These are phyloP conservation scores for Rugonectria rugulosa DNA, from an alignment of 2,329 filamentous ascomycete genomes.

Conservation along the genomic window DNA sequence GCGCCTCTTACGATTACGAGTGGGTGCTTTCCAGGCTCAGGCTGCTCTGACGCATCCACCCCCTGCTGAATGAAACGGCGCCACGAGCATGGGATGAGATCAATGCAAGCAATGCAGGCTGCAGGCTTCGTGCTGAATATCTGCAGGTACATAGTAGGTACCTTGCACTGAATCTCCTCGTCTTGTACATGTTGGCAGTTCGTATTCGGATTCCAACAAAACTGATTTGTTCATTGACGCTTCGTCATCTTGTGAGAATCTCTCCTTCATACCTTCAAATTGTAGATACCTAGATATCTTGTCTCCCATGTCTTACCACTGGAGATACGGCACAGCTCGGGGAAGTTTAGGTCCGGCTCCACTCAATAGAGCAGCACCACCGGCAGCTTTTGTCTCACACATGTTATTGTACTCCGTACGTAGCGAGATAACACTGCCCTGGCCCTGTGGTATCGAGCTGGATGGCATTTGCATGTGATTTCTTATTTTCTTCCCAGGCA, in stretches of 20 bases:
- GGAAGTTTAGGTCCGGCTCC: slow-evolving; percentile 12
- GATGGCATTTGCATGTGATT: slow-evolving; percentile 21
- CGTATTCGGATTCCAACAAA: not conserved
- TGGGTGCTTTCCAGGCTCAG: slow-evolving; percentile 31
- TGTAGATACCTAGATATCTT: too few species aligned
- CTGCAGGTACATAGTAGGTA: not conserved
- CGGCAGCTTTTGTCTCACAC: not conserved
- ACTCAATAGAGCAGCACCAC: too few species aligned
- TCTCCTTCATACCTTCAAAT: too few species aligned
- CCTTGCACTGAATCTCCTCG: too few species aligned
- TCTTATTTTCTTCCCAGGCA: slow-evolving; percentile 1
- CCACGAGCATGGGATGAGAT: slow-evolving; percentile 5
- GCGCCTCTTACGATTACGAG: slow-evolving; percentile 26
- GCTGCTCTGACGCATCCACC: slow-evolving; percentile 29
- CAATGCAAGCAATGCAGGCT: too few species aligned
- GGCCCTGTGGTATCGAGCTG: not conserved
- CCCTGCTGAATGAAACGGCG: slow-evolving; percentile 23
- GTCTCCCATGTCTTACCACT: not conserved
- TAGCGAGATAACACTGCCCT: not conserved
- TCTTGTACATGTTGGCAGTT: too few species aligned
- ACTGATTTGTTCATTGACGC: too few species aligned
- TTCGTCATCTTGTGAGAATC: too few species aligned
- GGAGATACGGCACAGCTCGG: too few species aligned
- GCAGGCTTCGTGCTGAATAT: not conserved
- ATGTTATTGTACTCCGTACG: not conserved